Conservation (phyloP, 352 stramenopile genomes). For the Phytophthora pisi region DNA sequence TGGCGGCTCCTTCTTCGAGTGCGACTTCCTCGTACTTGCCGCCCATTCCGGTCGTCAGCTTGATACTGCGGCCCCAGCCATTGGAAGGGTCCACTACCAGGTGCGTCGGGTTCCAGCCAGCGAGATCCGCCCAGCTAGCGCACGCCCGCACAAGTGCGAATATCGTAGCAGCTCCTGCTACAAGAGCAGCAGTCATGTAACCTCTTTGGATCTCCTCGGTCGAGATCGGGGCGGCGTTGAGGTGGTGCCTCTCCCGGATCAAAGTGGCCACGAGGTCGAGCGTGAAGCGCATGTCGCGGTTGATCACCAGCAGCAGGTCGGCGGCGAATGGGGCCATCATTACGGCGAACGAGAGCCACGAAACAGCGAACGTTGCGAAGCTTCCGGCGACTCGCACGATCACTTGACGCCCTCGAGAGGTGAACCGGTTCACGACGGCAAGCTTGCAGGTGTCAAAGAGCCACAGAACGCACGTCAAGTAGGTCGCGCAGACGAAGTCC, state of each 20-base stretch:
- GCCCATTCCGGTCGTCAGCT: neutral
- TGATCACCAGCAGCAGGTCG: conserved; percentile 38
- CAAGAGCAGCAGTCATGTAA: conserved; percentile 23
- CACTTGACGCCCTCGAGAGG: neutral
- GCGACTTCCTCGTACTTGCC: conserved; percentile 3
- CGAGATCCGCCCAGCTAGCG: neutral
- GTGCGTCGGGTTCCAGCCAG: neutral
- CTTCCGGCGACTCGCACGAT: neutral
- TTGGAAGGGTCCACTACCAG: neutral
- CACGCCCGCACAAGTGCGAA: conserved; percentile 1
- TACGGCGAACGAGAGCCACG: conserved; percentile 15
- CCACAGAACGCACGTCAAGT: conserved; percentile 20
- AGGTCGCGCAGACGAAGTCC: conserved; percentile 27
- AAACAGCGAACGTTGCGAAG: conserved; percentile 1
- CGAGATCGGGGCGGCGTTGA: conserved; percentile 28
- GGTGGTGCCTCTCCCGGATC: conserved; percentile 29
- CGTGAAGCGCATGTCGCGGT: conserved; percentile 39
- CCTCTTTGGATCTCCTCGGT: conserved; percentile 28
- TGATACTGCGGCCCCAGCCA: neutral
- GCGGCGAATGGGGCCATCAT: conserved; percentile 28
- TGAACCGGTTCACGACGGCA: neutral
- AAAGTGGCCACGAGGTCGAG: conserved; percentile 29
- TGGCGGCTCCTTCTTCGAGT: conserved; percentile 3
- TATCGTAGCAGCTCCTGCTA: conserved; percentile 11
- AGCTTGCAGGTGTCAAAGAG: conserved; percentile 9